A percentile compares a stretch with the other conserved stretches of the same genome.
Conservation (phyloP, 2,329 filamentous ascomycete species). For the Penicillium sp. region DNA sequence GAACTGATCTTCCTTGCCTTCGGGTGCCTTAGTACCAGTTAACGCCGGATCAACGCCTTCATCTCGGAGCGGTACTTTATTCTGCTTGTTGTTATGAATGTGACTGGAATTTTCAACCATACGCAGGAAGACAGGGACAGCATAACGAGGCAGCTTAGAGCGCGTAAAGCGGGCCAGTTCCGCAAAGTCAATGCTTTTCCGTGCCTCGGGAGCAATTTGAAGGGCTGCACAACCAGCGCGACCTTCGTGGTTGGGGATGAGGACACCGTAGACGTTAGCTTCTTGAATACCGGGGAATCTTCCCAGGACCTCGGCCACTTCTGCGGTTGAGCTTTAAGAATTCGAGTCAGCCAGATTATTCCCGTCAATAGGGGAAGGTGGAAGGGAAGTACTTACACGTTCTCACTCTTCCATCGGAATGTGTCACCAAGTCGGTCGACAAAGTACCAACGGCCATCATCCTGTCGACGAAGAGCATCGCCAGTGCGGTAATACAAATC, state of each 20-base stretch:
- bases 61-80: slow-evolving; percentile 68
- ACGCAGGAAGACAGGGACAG: slow-evolving; percentile 72
- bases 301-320: slow-evolving; percentile 66
- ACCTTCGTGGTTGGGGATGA: slow-evolving; percentile 66
- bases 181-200: slow-evolving; percentile 58
- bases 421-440: slow-evolving; percentile 71
- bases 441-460: slow-evolving; percentile 69
- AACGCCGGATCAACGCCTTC: slow-evolving; percentile 64
- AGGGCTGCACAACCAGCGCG: slow-evolving; percentile 63
- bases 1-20: slow-evolving; percentile 48
- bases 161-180: slow-evolving; percentile 61
- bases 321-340: slow-evolving; percentile 48
- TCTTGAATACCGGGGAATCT: slow-evolving; percentile 61
- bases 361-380: not conserved
- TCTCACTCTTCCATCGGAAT: slow-evolving; percentile 73
- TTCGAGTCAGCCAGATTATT: not conserved
- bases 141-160: slow-evolving; percentile 67
- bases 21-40: slow-evolving; percentile 46
- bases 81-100: slow-evolving; percentile 74
- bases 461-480: slow-evolving; percentile 63
- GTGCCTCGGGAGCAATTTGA: slow-evolving; percentile 55
- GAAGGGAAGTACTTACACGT: slow-evolving; percentile 49
- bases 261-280: slow-evolving; percentile 70
- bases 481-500: slow-evolving; percentile 70
- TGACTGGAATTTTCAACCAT: slow-evolving; percentile 52